These are phyloP conservation scores for Corylus avellana DNA, from an alignment of 306 rosid genomes.

Conservation along the genomic window DNA sequence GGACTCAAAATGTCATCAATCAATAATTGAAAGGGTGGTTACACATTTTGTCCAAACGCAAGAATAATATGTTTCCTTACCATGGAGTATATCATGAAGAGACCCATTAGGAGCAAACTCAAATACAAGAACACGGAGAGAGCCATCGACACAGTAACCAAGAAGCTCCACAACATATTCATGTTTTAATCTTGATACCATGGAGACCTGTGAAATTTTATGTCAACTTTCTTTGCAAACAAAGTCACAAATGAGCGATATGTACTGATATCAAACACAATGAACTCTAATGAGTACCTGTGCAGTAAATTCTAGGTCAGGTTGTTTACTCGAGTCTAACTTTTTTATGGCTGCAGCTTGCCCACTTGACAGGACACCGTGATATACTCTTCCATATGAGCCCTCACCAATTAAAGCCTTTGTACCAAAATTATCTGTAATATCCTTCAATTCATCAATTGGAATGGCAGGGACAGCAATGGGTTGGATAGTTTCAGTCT, in stretches of 20 bases:
- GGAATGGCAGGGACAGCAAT: conserved; percentile 66
- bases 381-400: conserved; percentile 75
- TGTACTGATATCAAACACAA: background rate
- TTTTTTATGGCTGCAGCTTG: conserved; percentile 69
- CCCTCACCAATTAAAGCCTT: conserved; percentile 77
- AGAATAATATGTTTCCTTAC: conserved; percentile 34
- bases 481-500: conserved; percentile 49
- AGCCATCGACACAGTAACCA: conserved; percentile 69
- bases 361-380: conserved; percentile 52
- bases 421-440: conserved; percentile 71
- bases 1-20: background rate
- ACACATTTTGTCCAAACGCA: background rate
- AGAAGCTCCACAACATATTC: conserved; percentile 68
- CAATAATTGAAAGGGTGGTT: background rate
- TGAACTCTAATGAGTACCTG: conserved; percentile 46
- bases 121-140: conserved; percentile 68
- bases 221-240: background rate
- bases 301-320: conserved; percentile 70
- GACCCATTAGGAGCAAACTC: conserved; percentile 82
- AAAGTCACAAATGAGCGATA: background rate
- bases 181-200: conserved; percentile 78
- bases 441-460: conserved; percentile 62
- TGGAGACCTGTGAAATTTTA: conserved; percentile 52
- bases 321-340: conserved; percentile 72
- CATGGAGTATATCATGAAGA: conserved; percentile 77